A percentile compares a stretch with the other conserved stretches of the same genome.
Evolutionary conservation across 805 yeast genomes (phyloP).

Genomic region (Kluyveromyces lactis): DNA sequence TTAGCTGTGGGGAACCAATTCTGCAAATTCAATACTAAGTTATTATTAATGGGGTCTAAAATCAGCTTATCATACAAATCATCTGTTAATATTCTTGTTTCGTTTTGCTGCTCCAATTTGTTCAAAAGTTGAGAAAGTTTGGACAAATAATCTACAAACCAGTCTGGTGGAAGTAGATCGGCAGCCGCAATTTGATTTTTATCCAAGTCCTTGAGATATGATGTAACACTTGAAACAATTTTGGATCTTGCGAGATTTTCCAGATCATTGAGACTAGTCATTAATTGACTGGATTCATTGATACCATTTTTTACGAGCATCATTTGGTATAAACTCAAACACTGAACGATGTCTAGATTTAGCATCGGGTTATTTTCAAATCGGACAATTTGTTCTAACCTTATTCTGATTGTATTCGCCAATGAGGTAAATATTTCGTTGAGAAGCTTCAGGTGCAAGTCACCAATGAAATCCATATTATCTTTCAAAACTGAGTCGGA

Average conservation of each 20-base stretch:
- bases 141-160: slow-evolving; percentile 54
- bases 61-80: slow-evolving; percentile 36
- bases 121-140: slow-evolving; percentile 46
- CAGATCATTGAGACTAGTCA: slow-evolving; percentile 15
- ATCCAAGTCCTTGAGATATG: slow-evolving; percentile 24
- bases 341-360: slow-evolving; percentile 50
- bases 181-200: slow-evolving; percentile 27
- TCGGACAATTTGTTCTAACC: slow-evolving; percentile 60
- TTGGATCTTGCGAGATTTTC: slow-evolving; percentile 15
- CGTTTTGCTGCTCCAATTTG: slow-evolving; percentile 39
- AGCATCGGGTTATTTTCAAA: slow-evolving; percentile 51
- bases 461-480: slow-evolving; percentile 20
- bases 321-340: slow-evolving; percentile 58
- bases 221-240: slow-evolving; percentile 13
- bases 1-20: slow-evolving; percentile 24
- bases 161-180: slow-evolving; percentile 73
- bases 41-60: slow-evolving; percentile 30
- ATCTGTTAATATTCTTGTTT: slow-evolving; percentile 32
- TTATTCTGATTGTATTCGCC: slow-evolving; percentile 47
- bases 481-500: slow-evolving; percentile 15
- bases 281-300: slow-evolving; percentile 13
- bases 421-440: slow-evolving; percentile 26
- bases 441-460: slow-evolving; percentile 21
- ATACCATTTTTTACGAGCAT: slow-evolving; percentile 49
- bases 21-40: slow-evolving; percentile 22